Evolutionary conservation across 495 filamentous ascomycete species (phyloP), one percentile per base, ranked within the genome.

Genomic region (Daldinia decipiens): DNA sequence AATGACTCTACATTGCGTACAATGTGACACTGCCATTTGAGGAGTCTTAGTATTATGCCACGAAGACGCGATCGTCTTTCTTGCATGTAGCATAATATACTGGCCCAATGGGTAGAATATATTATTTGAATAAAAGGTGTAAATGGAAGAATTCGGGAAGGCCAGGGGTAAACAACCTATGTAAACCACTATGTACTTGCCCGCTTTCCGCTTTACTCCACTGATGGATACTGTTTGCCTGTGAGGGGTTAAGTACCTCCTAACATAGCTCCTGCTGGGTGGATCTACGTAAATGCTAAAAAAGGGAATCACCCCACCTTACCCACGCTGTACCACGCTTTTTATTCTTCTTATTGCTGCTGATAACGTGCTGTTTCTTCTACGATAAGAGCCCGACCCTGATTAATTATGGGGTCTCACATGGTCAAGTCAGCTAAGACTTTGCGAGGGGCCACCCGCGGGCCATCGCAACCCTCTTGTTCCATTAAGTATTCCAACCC

Each of bases 371-470:
- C 45, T 29, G 29, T 53, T 55, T 55, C 19, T 43, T 66, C 24
- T 36, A 62, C 51, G 68, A 71, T 71, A 71, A 71, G 62, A 62
- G 26, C 57, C 52, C 32, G 62, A 58, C 57, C 62, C 51, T 71
- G 51, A 67, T 52, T 71, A 51, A 65, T 57, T 62, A 32, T 68
- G 70, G 70, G 12, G 70, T 64, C 70, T 73, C 70, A 73, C 70
- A 73, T 73, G 70, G 66, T 57, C 70, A 72, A 61, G 65, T 72
- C 70, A 72, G 70, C 60, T 68, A 72, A 72, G 70, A 73, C 70
- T 56, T 58, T 60, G 51, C 65, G 65, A 68, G 66, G 70, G 65
- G 65, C 62, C 53, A 72, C 36, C 63, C 8, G 64, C 50, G 0
- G 32, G 32, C 32, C 34, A 36, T 13, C 11, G 34, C 12, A 72